Percentiles rank a stretch among this genome's conserved stretches.
phyloP scores from a whole-genome alignment of 345 rosid species.

The Brassica cretica region DNA sequence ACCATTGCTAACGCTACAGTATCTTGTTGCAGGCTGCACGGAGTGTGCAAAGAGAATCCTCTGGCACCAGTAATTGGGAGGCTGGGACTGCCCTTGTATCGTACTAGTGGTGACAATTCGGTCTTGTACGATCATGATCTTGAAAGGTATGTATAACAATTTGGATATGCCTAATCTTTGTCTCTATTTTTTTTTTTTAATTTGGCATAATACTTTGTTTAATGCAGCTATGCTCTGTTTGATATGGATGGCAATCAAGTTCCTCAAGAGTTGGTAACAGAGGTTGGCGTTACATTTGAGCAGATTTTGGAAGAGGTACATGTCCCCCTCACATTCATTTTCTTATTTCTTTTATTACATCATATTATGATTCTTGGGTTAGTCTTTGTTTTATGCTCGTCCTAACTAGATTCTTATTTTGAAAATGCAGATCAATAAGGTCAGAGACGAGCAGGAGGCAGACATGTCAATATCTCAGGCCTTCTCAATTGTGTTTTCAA shows the following conservation, averaged over 20 bases:
- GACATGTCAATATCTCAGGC: conserved; percentile 79
- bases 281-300: conserved; percentile 80
- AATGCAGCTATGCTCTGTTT: conserved; percentile 60
- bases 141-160: conserved; percentile 41
- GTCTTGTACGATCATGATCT: conserved; percentile 95
- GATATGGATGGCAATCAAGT: conserved; percentile 85
- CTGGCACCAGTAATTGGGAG: conserved; percentile 85
- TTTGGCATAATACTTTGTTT: neutral
- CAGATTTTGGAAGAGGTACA: conserved; percentile 67
- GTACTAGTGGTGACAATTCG: conserved; percentile 94
- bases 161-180: neutral
- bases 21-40: conserved; percentile 70
- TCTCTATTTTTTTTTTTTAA: neutral
- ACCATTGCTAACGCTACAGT: neutral
- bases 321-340: conserved; percentile 2
- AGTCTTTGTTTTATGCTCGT: conserved; percentile 10
- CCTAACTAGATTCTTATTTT: conserved; percentile 26
- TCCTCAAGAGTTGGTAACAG: conserved; percentile 73
- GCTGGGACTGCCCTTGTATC: conserved; percentile 82
- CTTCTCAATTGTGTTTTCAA: conserved; percentile 65
- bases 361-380: neutral
- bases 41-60: conserved; percentile 93
- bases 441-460: conserved; percentile 59
- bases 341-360: neutral
- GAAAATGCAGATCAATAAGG: conserved; percentile 67